Evolutionary conservation across 2,329 filamentous ascomycete species (phyloP).

Genomic region (Neofusicoccum cordaticola): DNA sequence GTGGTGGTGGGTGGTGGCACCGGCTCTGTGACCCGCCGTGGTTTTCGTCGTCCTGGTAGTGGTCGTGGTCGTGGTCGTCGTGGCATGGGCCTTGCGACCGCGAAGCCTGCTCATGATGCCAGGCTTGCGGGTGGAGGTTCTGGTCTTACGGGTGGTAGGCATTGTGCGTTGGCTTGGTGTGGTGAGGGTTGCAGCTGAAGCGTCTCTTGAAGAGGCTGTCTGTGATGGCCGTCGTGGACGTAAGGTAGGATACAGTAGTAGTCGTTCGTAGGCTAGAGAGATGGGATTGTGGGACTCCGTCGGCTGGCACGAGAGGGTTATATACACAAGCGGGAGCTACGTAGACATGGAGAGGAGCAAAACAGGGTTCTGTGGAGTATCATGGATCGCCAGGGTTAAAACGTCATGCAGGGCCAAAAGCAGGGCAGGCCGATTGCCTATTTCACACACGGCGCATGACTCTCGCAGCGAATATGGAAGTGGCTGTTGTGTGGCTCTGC

Average conservation of each 20-base stretch:
- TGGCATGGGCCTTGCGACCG: conserved; percentile 30
- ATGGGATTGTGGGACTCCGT: background rate
- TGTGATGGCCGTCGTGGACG: background rate
- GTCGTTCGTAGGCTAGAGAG: background rate
- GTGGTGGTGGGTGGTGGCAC: conserved; percentile 52
- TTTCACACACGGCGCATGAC: background rate
- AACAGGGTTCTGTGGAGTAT: conserved; percentile 9
- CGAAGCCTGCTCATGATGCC: conserved; percentile 55
- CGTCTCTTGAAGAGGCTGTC: background rate
- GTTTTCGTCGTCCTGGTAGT: conserved; percentile 42
- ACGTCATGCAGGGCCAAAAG: conserved; percentile 18
- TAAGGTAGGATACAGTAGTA: background rate
- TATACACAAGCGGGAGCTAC: background rate
- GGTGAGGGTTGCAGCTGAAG: conserved; percentile 11
- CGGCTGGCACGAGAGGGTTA: background rate
- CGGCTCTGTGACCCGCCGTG: conserved; percentile 18
- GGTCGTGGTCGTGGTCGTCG: conserved; percentile 37
- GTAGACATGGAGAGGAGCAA: background rate
- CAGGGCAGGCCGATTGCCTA: background rate
- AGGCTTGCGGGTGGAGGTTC: conserved; percentile 45
- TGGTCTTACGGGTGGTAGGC: conserved; percentile 29
- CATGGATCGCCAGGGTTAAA: background rate
- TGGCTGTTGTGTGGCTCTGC: background rate
- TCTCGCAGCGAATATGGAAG: background rate
- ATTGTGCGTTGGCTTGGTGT: conserved; percentile 19